These are phyloP conservation scores for Zostera marina DNA, from an alignment of 116 monocot species.

Conservation along the genomic window DNA sequence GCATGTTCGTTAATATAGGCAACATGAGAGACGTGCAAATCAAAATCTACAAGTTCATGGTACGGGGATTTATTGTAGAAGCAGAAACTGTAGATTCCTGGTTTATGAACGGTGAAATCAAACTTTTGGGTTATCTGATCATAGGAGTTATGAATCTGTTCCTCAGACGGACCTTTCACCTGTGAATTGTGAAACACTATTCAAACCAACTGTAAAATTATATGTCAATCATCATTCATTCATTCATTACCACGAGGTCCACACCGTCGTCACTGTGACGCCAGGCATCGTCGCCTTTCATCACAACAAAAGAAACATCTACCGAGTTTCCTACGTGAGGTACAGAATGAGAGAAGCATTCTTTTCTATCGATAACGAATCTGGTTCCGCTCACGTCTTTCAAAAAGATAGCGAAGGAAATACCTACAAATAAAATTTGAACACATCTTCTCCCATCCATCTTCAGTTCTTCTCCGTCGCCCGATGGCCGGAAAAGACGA, in stretches of 20 bases:
- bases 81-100: conserved; percentile 71
- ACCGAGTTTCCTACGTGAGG: conserved; percentile 79
- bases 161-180: conserved; percentile 60
- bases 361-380: conserved; percentile 92
- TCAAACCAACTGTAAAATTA: not conserved
- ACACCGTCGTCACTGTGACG: conserved; percentile 67
- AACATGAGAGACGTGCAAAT: conserved; percentile 62
- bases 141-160: conserved; percentile 60
- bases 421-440: conserved; percentile 7
- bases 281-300: conserved; percentile 72
- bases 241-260: conserved; percentile 69
- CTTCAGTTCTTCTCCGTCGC: not conserved
- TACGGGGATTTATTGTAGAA: conserved; percentile 88
- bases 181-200: conserved; percentile 14
- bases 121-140: conserved; percentile 66
- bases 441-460: not conserved
- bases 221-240: not conserved
- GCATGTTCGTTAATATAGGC: conserved; percentile 68
- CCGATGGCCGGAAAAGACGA: too few relatives aligned
- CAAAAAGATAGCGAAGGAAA: conserved; percentile 20
- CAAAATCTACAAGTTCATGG: conserved; percentile 83
- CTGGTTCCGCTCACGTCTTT: conserved; percentile 34
- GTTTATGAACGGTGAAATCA: conserved; percentile 57
- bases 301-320: conserved; percentile 90
- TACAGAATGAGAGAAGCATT: conserved; percentile 73